These are phyloP conservation scores for Pisolithus marmoratus DNA, from an alignment of 768 basidiomycete species.

Conservation along the genomic window DNA sequence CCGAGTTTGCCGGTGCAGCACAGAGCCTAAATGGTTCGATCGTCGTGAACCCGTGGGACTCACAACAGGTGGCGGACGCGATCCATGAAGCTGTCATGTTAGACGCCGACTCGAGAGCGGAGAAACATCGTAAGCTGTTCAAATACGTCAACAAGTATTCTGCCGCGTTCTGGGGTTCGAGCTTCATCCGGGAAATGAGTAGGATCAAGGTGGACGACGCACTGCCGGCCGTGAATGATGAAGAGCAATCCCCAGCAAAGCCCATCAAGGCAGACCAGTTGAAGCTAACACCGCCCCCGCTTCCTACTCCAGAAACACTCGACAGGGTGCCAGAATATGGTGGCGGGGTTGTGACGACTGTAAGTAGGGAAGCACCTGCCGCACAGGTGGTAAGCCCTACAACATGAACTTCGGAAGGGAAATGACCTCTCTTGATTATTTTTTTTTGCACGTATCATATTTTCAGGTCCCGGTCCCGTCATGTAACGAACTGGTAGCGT, in stretches of 20 bases:
- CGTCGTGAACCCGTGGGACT: constrained; percentile 99
- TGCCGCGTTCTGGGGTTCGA: constrained; percentile 87
- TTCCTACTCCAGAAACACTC: background rate
- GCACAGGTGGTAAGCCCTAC: constrained; percentile 31
- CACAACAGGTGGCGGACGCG: constrained; percentile 96
- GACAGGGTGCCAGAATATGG: constrained; percentile 30
- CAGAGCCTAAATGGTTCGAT: constrained; percentile 93
- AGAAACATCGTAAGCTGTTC: constrained; percentile 94
- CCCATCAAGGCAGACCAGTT: background rate
- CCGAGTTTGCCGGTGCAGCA: constrained; percentile 97
- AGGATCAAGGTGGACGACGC: constrained; percentile 43
- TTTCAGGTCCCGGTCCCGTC: constrained; percentile 20
- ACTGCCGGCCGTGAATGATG: constrained; percentile 15
- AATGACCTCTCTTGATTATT: constrained; percentile 16
- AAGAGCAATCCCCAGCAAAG: constrained; percentile 17
- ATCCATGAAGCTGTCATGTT: constrained; percentile 94
- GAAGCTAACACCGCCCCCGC: too few relatives aligned
- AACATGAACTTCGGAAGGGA: constrained; percentile 24
- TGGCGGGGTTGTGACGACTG: constrained; percentile 31
- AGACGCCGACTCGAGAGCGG: constrained; percentile 73
- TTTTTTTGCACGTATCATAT: constrained; percentile 5
- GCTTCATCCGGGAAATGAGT: constrained; percentile 82
- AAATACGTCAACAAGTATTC: constrained; percentile 96
- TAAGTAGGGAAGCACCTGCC: constrained; percentile 33
- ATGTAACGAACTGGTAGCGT: constrained; percentile 10